Conservation (phyloP, 441 rosid species). For the Pelargonium citronellum region DNA sequence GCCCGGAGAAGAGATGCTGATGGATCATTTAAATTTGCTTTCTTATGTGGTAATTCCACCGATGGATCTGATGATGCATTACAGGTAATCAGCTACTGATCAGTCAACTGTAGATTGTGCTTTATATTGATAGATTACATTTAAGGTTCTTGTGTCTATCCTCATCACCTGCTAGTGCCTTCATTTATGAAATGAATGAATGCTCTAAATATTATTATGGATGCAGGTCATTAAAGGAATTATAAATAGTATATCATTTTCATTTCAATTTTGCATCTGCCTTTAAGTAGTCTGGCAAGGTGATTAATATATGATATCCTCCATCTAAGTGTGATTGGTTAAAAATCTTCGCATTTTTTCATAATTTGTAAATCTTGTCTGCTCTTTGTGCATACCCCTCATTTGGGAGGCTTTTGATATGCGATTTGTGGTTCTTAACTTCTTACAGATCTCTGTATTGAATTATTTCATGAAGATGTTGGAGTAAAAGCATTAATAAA, state of each 20-base stretch:
- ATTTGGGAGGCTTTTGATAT: background rate
- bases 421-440: background rate
- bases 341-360: background rate
- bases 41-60: slow-evolving; percentile 78
- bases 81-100: slow-evolving; percentile 50
- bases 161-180: background rate
- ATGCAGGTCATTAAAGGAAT: background rate
- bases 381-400: background rate
- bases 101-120: slow-evolving; percentile 13
- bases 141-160: slow-evolving; percentile 11
- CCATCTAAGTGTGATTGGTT: background rate
- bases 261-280: background rate
- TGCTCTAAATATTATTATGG: background rate
- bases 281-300: slow-evolving; percentile 10
- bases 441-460: background rate
- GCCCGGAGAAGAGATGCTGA: slow-evolving; percentile 57
- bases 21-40: slow-evolving; percentile 64
- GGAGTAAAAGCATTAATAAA: slow-evolving; percentile 2
- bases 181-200: background rate
- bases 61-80: slow-evolving; percentile 57
- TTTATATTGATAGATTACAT: slow-evolving; percentile 6
- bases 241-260: background rate
- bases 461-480: background rate
- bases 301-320: slow-evolving; percentile 7
- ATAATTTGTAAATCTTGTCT: background rate